These are phyloP conservation scores for Sphaerosporella brunnea DNA, from an alignment of 495 filamentous ascomycete species.

Conservation along the genomic window DNA sequence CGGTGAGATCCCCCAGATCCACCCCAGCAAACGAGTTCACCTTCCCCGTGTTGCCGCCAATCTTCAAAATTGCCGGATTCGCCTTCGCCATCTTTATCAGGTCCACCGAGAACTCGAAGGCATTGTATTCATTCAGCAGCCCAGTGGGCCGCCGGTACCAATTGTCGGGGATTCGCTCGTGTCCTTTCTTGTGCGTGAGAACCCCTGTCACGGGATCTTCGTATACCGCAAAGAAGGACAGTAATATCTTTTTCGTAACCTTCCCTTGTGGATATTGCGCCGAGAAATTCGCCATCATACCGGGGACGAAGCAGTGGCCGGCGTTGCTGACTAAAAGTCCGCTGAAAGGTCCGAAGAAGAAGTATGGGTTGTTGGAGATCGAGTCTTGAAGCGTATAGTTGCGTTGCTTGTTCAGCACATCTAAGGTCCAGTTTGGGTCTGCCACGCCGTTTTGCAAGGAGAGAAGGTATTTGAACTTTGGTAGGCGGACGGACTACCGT, in stretches of 20 bases:
- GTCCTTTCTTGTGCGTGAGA: conserved; percentile 31
- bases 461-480: conserved; percentile 4
- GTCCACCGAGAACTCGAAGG: conserved; percentile 30
- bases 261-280: conserved; percentile 29
- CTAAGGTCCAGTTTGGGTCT: conserved; percentile 1
- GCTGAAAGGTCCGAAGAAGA: conserved; percentile 36
- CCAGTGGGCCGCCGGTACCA: conserved; percentile 37
- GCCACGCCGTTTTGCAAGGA: background rate
- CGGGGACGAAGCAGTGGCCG: conserved; percentile 31
- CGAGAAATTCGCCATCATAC: conserved; percentile 35
- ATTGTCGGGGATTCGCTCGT: conserved; percentile 41
- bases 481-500: background rate
- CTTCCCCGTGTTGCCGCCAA: conserved; percentile 41
- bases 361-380: conserved; percentile 35
- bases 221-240: conserved; percentile 33
- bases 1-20: conserved; percentile 33
- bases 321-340: conserved; percentile 34
- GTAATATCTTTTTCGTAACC: conserved; percentile 30
- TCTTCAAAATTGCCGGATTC: conserved; percentile 29
- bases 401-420: conserved; percentile 2
- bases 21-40: conserved; percentile 40
- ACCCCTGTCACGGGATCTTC: conserved; percentile 21
- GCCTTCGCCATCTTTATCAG: conserved; percentile 28
- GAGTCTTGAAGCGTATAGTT: conserved; percentile 29
- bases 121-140: conserved; percentile 24